Evolutionary conservation across 1,139 yeast genomes (phyloP).

Genomic region (Yamadazyma membranifaciens): DNA sequence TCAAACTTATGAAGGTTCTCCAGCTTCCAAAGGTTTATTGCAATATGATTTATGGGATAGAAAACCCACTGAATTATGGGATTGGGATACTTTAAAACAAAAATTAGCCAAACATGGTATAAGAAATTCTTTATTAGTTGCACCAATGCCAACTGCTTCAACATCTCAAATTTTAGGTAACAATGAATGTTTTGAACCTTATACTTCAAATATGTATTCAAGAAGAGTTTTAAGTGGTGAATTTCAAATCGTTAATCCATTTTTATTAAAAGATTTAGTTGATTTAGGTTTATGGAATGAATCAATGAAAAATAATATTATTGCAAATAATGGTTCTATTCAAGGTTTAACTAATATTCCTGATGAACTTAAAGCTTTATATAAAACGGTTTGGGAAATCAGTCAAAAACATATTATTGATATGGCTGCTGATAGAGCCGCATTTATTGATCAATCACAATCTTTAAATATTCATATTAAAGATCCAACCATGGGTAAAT

Average conservation of each 20-base stretch:
- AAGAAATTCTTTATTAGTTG: constrained; percentile 59
- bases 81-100: constrained; percentile 53
- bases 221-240: constrained; percentile 64
- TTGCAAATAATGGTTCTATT: constrained; percentile 54
- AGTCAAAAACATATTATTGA: constrained; percentile 55
- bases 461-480: constrained; percentile 56
- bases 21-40: constrained; percentile 55
- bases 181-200: constrained; percentile 64
- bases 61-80: constrained; percentile 57
- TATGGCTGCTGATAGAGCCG: constrained; percentile 63
- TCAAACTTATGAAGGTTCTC: constrained; percentile 52
- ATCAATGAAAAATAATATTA: constrained; percentile 50
- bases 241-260: constrained; percentile 59
- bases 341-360: constrained; percentile 53
- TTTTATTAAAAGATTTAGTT: constrained; percentile 52
- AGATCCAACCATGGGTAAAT: constrained; percentile 56
- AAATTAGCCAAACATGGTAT: constrained; percentile 47
- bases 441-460: constrained; percentile 60
- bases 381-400: constrained; percentile 63
- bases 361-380: constrained; percentile 47
- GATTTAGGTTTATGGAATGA: constrained; percentile 57
- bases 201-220: constrained; percentile 57
- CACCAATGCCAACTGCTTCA: constrained; percentile 68
- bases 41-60: constrained; percentile 60
- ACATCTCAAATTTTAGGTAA: constrained; percentile 61